Percentiles rank a stretch among this genome's conserved stretches.
phyloP scores from a whole-genome alignment of 192 early-diverging fungal genomes.

The Umbelopsis vinacea region DNA sequence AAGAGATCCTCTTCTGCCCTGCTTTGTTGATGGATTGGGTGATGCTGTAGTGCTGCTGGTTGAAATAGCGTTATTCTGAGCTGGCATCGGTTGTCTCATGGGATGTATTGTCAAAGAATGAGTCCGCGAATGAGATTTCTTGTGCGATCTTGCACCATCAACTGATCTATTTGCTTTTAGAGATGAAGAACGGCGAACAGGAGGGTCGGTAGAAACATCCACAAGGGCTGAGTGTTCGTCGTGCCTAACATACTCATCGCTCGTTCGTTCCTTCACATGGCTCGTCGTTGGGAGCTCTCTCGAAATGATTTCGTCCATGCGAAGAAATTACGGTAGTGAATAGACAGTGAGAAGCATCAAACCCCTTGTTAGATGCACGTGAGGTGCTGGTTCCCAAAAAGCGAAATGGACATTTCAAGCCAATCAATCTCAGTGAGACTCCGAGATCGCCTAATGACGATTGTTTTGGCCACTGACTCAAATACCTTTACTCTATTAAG shows the following conservation, averaged over 20 bases:
- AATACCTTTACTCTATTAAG: no score
- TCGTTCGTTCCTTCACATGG: slow-evolving; percentile 12
- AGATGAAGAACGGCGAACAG: slow-evolving; percentile 7
- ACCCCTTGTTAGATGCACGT: not conserved
- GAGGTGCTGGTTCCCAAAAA: slow-evolving; percentile 13
- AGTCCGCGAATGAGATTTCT: slow-evolving; percentile 7
- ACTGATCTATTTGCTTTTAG: slow-evolving; percentile 8
- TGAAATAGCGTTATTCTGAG: not conserved
- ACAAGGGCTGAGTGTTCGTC: not conserved
- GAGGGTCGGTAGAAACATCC: not conserved
- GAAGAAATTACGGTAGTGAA: slow-evolving; percentile 7
- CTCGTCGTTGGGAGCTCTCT: not conserved
- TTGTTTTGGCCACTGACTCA: no score
- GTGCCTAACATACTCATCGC: not conserved
- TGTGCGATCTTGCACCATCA: slow-evolving; percentile 3
- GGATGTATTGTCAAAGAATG: slow-evolving; percentile 14
- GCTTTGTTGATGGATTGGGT: not conserved
- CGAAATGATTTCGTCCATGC: slow-evolving; percentile 21
- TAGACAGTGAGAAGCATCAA: not conserved
- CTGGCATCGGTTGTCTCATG: not conserved
- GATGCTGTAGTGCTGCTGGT: not conserved
- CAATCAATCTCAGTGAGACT: not conserved
- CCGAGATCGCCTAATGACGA: not conserved
- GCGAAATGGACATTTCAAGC: not conserved
- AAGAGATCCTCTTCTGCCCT: slow-evolving; percentile 30